Base-by-base conservation (phyloP, 164 flowering plant species). In the Taxillus chinensis region DNA sequence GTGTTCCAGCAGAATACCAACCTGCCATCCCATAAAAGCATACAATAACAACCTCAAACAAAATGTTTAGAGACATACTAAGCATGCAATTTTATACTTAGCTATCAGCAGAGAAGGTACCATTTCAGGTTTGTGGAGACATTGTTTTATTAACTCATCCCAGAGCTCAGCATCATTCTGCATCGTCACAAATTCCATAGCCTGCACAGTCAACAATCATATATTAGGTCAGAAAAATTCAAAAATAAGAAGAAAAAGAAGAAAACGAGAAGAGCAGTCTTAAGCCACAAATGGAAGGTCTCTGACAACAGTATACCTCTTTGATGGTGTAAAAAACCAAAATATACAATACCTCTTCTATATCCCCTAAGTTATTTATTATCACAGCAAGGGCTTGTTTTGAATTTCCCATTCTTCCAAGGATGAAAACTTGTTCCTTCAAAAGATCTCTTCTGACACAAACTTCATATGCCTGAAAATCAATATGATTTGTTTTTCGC, bases 131-230 rank as follows among this genome's bases (percentile, higher is more conserved):
- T 84, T 89, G 70, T 86, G 59, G 38, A 91, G 80, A 60, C 96
- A 87, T 70, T 89, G 97, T 64, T 74, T 84, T 55, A 95, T 86
- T 64, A 95, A 73, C 72, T 95, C 99, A 82, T 90, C 96, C 99
- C 99, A 91, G 14, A 95, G 91, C 38, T 95, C 97, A 74, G 91
- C 97, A 73, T 95, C 97, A 63, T 95, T 92, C 71, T 95, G 97
- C 84, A 80, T 73, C 17, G 76, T 82, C 55, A 87, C 96, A 75
- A 95, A 95, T 61, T 95, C 97, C 69, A 95, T 81, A 59, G 99
- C 99, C 97, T 95, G 89, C 42, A 71, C 39, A 68, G 51, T 39
- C 56, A 64, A 62, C 2, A 15, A 51, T 55, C 55, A 15, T 52
- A 8, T 37, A 61, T 65, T 56, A 64, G 43, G 45, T 55, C 60